Base-by-base conservation (phyloP, 75 land plant species). In the Cupressus sempervirens region DNA sequence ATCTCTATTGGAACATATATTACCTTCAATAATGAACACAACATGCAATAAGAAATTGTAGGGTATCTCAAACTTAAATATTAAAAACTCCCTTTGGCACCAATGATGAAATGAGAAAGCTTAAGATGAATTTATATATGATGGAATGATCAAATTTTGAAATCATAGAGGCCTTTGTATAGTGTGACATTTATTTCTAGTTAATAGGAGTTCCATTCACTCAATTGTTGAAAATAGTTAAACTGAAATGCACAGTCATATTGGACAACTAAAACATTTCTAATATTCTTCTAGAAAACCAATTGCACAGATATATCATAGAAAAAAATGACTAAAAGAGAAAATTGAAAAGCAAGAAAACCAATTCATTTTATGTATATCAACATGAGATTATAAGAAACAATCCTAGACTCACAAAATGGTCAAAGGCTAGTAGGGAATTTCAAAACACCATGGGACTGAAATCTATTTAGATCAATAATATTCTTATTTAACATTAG, bases 1-100 rank as follows among this genome's bases (percentile, higher is more conserved):
- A 73, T 91, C 91, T 54, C 89, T 35, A 98, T 89, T 11, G 96
- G 88, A 41, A 96, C 93, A 90, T 93, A 93, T 76, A 98, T 95
- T 43, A 92, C 88, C 98, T 96, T 89, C 76, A 76, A 13, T 32
- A 45, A 4, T 23, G 8, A 45, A 79, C 9, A 79, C 29, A n/a
- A 43, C 46, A 79, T 43, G 52, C 81, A n/a, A 45, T n/a, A 50
- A 79, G 14, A 79, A 40, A 23, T n/a, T 45, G 81, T 15, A 26
- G 26, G 10, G 48, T 4, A 20, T 7, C 12, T 7, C n/a, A 76
- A 40, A 76, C 7, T 20, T 40, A 79, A 38, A 20, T n/a, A 16
- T n/a, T n/a, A n/a, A n/a, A n/a, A n/a, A n/a, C n/a, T n/a, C n/a
- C n/a, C n/a, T n/a, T n/a, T n/a, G n/a, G n/a, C n/a, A n/a, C 0